These are phyloP conservation scores for Saccharum officinarum DNA, from an alignment of 176 grass and related monocot genomes.

Conservation along the genomic window DNA sequence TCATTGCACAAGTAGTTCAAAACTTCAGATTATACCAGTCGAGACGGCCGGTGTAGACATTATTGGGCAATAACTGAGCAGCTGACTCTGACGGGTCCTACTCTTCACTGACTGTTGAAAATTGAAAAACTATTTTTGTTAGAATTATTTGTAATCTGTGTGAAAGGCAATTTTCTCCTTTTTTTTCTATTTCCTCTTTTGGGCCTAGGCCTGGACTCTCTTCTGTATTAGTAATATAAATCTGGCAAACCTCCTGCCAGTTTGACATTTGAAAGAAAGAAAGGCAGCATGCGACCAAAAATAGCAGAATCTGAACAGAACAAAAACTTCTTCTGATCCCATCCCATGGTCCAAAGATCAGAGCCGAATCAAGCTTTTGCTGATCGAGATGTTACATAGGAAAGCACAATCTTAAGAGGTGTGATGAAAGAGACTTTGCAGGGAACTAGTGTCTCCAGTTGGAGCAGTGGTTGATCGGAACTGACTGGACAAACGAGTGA, in stretches of 20 bases:
- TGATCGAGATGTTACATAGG: slow-evolving; percentile 27
- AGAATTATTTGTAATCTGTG: neutral
- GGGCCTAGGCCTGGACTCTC: too few species aligned
- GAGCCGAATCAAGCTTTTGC: neutral
- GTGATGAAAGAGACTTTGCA: neutral
- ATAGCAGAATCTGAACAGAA: neutral
- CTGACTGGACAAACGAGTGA: neutral
- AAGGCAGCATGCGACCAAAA: neutral
- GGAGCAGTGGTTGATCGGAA: neutral
- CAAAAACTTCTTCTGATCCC: neutral
- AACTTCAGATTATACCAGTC: neutral
- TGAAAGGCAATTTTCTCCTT: neutral
- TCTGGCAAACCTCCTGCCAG: too few species aligned
- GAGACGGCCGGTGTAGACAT: neutral
- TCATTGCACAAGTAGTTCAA: neutral
- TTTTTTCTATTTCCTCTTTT: too few species aligned
- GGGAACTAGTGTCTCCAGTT: neutral
- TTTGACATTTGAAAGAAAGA: neutral
- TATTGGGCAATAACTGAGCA: neutral
- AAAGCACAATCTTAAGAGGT: neutral
- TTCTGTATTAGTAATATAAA: too few species aligned
- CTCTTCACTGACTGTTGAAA: neutral
- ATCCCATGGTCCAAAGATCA: neutral
- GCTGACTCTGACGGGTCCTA: neutral
- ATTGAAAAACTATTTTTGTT: neutral